A percentile compares a stretch with the other conserved stretches of the same genome.
phyloP scores from a whole-genome alignment of 768 basidiomycete species.

The Macrolepiota fuliginosa region DNA sequence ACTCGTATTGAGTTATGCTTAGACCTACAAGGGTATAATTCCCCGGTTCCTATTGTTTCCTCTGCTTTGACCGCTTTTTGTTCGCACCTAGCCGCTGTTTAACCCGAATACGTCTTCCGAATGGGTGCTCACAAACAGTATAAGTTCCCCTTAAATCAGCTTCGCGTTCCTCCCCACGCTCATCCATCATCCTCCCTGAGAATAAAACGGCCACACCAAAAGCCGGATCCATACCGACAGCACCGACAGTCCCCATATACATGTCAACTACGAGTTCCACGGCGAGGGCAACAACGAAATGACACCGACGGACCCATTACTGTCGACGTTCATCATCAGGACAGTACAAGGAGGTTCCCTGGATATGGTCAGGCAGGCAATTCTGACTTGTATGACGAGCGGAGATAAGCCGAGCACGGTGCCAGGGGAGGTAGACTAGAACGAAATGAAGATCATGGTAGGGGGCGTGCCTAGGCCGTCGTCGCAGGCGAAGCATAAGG shows the following conservation, averaged over 20 bases:
- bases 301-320: background rate
- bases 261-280: conserved; percentile 4
- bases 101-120: too few species aligned
- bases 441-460: conserved; percentile 15
- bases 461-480: conserved; percentile 1
- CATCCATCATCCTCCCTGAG: background rate
- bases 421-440: conserved; percentile 15
- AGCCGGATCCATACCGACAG: background rate
- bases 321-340: conserved; percentile 10
- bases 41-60: too few species aligned
- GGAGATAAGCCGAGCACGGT: background rate
- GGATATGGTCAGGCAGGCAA: background rate
- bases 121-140: background rate
- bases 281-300: conserved; percentile 15
- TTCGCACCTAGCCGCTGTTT: too few species aligned
- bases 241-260: background rate
- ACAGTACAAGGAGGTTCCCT: conserved; percentile 10
- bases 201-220: background rate
- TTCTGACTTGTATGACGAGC: background rate
- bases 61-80: too few species aligned
- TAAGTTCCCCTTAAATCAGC: background rate
- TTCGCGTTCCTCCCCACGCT: background rate
- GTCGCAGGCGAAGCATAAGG: conserved; percentile 13
- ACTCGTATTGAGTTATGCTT: too few species aligned
- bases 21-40: too few species aligned